phyloP scores from a whole-genome alignment of 192 early-diverging fungal genomes.

The Coemansia sp. region DNA sequence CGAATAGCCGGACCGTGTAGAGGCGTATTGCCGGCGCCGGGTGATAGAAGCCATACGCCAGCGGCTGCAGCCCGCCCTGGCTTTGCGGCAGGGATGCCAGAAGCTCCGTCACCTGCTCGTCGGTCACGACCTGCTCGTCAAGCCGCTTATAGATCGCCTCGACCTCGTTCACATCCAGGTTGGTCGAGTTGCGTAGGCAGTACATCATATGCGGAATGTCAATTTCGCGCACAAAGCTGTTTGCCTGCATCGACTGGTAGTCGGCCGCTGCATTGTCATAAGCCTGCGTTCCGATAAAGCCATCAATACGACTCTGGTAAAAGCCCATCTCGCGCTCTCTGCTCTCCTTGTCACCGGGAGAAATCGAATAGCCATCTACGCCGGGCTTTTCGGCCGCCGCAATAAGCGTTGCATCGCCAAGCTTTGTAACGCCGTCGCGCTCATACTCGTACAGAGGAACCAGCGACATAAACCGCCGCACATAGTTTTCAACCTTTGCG shows the following conservation, averaged over 20 bases:
- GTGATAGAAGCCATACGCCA: constrained; percentile 84
- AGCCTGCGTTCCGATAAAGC: constrained; percentile 77
- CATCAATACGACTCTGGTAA: constrained; percentile 82
- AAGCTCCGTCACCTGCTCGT: constrained; percentile 78
- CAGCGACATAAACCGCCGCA: constrained; percentile 81
- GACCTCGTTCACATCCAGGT: constrained; percentile 64
- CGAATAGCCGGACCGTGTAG: constrained; percentile 74
- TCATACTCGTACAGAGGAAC: constrained; percentile 78
- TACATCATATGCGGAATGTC: constrained; percentile 74
- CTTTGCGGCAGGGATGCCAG: constrained; percentile 74
- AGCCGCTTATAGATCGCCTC: constrained; percentile 72
- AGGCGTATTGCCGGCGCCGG: constrained; percentile 66
- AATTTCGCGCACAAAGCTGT: constrained; percentile 63
- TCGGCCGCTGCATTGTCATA: constrained; percentile 72
- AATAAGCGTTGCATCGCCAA: constrained; percentile 54
- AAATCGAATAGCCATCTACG: constrained; percentile 56
- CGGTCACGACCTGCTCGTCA: constrained; percentile 65
- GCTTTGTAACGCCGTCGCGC: constrained; percentile 62
- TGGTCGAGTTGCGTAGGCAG: constrained; percentile 57
- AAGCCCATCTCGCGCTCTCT: constrained; percentile 71
- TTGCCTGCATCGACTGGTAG: constrained; percentile 60
- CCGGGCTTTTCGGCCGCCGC: constrained; percentile 51
- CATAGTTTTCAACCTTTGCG: constrained; percentile 85
- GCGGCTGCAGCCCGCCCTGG: constrained; percentile 77
- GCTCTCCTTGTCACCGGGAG: constrained; percentile 71